Percentiles rank a stretch among this genome's conserved stretches.
Conservation (phyloP, 1,284 basidiomycete species). For the Tilletia horrida region DNA sequence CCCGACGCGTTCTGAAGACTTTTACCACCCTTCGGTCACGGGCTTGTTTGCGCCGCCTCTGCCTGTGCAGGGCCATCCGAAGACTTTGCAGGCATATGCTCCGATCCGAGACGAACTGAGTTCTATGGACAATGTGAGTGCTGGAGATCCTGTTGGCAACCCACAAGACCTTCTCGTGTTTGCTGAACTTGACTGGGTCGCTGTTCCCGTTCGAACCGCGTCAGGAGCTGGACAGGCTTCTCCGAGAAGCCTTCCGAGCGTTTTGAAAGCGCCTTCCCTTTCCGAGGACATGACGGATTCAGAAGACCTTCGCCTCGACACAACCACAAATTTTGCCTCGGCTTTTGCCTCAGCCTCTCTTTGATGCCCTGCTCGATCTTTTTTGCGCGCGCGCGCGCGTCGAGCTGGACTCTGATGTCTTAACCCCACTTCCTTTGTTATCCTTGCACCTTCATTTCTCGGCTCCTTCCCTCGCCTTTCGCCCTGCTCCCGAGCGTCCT, state of each 20-base stretch:
- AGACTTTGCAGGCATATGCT: constrained; percentile 15
- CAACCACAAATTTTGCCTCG: too few relatives aligned
- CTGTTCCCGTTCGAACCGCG: neutral
- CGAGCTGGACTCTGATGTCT: too few relatives aligned
- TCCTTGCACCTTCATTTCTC: neutral
- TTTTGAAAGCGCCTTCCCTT: too few relatives aligned
- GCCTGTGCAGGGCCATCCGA: constrained; percentile 16
- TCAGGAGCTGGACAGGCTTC: constrained; percentile 8
- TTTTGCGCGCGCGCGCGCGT: too few relatives aligned
- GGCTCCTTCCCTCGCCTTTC: neutral
- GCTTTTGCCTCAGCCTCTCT: too few relatives aligned
- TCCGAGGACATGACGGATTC: neutral
- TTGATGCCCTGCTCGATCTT: too few relatives aligned
- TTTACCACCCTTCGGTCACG: constrained; percentile 5
- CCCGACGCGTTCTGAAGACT: neutral
- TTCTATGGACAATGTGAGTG: constrained; percentile 20
- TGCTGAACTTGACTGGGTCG: neutral
- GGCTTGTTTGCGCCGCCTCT: constrained; percentile 19
- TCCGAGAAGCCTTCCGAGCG: constrained; percentile 17
- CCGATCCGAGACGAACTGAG: constrained; percentile 15
- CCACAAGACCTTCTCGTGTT: too few relatives aligned
- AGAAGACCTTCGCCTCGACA: too few relatives aligned
- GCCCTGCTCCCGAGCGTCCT: neutral
- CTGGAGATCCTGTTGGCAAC: too few relatives aligned
- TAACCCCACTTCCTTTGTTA: neutral